These are phyloP conservation scores for Solanum hybrid DNA, from an alignment of 305 asterid species.

Conservation along the genomic window DNA sequence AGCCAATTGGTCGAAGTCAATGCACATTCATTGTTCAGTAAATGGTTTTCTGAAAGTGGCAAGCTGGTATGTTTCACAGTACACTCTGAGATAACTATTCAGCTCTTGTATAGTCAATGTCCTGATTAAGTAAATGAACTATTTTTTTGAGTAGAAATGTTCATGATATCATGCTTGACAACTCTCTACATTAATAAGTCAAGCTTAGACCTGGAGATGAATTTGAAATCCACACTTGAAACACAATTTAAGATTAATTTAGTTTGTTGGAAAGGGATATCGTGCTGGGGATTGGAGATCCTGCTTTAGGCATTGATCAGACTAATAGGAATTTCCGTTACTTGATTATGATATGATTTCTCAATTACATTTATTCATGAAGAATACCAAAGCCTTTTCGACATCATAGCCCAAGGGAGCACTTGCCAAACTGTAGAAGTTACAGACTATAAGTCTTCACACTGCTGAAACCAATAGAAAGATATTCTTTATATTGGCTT, in stretches of 20 bases:
- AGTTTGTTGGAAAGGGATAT: not conserved
- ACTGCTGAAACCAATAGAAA: not conserved
- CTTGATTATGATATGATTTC: not conserved
- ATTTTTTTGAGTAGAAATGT: not conserved
- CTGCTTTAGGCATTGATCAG: not conserved
- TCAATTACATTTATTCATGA: not conserved
- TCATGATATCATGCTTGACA: not conserved
- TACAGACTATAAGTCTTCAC: not conserved
- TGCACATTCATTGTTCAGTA: slow-evolving; percentile 97
- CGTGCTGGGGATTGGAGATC: not conserved
- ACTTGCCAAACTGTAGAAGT: not conserved
- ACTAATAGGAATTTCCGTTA: not conserved
- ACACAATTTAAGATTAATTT: not conserved
- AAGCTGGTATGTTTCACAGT: slow-evolving; percentile 56
- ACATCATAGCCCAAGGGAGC: not conserved
- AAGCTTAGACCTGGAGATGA: not conserved
- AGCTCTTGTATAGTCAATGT: not conserved
- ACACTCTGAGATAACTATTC: not conserved
- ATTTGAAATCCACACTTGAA: not conserved
- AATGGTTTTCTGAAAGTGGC: slow-evolving; percentile 99
- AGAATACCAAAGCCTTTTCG: not conserved
- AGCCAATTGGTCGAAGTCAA: slow-evolving; percentile 92
- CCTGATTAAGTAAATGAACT: not conserved
- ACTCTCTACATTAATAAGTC: not conserved
- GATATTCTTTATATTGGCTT: not conserved